Evolutionary conservation across 768 basidiomycete genomes (phyloP), one percentile per base, ranked within the genome.

Genomic region (Lactarius indigo): DNA sequence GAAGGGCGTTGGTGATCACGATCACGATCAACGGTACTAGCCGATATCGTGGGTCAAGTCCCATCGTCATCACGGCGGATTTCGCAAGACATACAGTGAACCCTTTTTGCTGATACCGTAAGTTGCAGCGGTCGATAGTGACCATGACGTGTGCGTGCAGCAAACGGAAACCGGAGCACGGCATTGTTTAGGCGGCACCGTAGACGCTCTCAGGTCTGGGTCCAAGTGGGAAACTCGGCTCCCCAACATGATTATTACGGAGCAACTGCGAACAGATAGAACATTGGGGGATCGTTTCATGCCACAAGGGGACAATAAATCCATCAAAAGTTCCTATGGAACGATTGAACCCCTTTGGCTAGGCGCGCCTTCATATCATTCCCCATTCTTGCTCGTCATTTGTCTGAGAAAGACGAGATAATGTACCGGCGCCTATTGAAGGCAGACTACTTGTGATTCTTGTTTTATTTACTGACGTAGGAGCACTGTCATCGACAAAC

Each of bases 291-390:
- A 50, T 30, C 41, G 20, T 61, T 35, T 28, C 15, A 52, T 26
- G 50, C 31, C 52, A 13, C 28, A 39, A 65, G 42, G 60, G 47
- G 61, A 62, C 56, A 62, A 39, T n/a, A 2, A 30, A 50, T 17
- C 26, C 13, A n/a, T 50, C 59, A 61, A 42, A 47, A 31, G 35
- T 61, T 44, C 54, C 54, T 28, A 42, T 5, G 26, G 42, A 61
- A 47, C 12, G 23, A 18, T 13, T 8, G 12, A 23, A 8, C 28
- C 13, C 50, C 10, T 3, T 41, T 55, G 39, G 31, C 31, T 50
- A 26, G 7, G 23, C 17, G 44, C 5, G 28, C 12, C n/a, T 31
- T 57, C 50, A n/a, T 2, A 15, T 3, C 26, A 23, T 33, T 23
- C 59, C 59, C 60, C 60, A 50, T 61, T 61, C 13, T 50, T 39